phyloP scores from a whole-genome alignment of 2,329 filamentous ascomycete species.

The Hyphodiscus sp. region DNA sequence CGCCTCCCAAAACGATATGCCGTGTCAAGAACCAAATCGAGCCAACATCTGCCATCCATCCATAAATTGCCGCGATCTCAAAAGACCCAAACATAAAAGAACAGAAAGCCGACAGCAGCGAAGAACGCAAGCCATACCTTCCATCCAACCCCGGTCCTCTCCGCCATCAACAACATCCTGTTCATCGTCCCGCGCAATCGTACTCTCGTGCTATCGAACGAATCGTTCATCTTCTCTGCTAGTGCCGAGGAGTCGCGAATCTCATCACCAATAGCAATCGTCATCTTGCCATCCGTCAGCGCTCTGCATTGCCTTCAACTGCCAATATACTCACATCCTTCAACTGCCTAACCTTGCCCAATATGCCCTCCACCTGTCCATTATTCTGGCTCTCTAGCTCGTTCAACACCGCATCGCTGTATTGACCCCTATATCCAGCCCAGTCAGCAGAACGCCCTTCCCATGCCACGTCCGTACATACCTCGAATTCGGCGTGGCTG shows the following conservation, averaged over 20 bases:
- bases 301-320: not conserved
- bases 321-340: slow-evolving; percentile 63
- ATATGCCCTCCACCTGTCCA: slow-evolving; percentile 79
- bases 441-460: slow-evolving; percentile 1
- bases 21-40: not conserved
- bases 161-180: slow-evolving; percentile 91
- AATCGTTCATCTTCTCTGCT: slow-evolving; percentile 92
- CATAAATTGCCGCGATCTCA: slow-evolving; percentile 34
- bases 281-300: slow-evolving; percentile 53
- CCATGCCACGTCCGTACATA: slow-evolving; percentile 31
- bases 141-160: slow-evolving; percentile 92
- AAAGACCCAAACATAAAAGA: slow-evolving; percentile 90
- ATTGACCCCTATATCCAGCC: slow-evolving; percentile 62
- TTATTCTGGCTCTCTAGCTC: slow-evolving; percentile 97
- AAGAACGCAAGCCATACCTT: slow-evolving; percentile 91
- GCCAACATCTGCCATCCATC: not conserved
- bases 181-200: slow-evolving; percentile 91
- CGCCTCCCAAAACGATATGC: slow-evolving; percentile 3
- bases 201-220: slow-evolving; percentile 78
- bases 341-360: slow-evolving; percentile 80
- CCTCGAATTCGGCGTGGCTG: slow-evolving; percentile 67
- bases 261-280: slow-evolving; percentile 87
- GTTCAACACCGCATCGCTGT: slow-evolving; percentile 84
- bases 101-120: slow-evolving; percentile 70
- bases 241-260: slow-evolving; percentile 85